Percentiles rank a stretch among this genome's conserved stretches.
Conservation (phyloP, 345 rosid genomes). For the Eucalyptus dawsonii region DNA sequence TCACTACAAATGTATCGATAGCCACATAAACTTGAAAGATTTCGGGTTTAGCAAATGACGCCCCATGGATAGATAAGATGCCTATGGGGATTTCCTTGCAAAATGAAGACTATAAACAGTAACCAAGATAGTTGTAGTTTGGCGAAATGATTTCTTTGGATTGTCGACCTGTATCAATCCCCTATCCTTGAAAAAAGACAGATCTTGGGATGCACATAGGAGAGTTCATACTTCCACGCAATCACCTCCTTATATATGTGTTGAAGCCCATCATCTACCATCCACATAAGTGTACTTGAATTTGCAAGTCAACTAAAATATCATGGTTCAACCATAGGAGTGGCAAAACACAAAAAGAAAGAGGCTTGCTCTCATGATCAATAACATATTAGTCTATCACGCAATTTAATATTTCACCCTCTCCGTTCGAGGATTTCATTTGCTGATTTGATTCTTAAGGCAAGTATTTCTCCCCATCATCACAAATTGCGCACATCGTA, state of each 20-base stretch:
- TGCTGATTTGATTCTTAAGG: too few species aligned
- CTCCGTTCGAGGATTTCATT: too few species aligned
- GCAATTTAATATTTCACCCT: rapidly evolving
- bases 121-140: slow-evolving; percentile 9
- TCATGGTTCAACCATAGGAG: slow-evolving; percentile 14
- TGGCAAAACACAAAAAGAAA: slow-evolving; percentile 21
- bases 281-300: slow-evolving; percentile 10
- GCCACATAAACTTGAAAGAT: slow-evolving; percentile 12
- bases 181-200: slow-evolving; percentile 1
- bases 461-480: too few species aligned
- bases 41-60: slow-evolving; percentile 4
- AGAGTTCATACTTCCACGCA: slow-evolving; percentile 38
- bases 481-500: too few species aligned
- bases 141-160: slow-evolving; percentile 24
- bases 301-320: background rate
- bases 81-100: slow-evolving; percentile 7
- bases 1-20: background rate
- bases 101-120: slow-evolving; percentile 33
- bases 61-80: slow-evolving; percentile 10
- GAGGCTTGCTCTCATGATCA: slow-evolving; percentile 3
- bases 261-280: slow-evolving; percentile 16
- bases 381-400: background rate
- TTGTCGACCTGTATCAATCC: slow-evolving; percentile 11
- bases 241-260: slow-evolving; percentile 13
- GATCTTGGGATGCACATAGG: slow-evolving; percentile 10